Evolutionary conservation across 768 basidiomycete species (phyloP), one percentile per base, ranked within the genome.

Genomic region (Trametes gibbosa): DNA sequence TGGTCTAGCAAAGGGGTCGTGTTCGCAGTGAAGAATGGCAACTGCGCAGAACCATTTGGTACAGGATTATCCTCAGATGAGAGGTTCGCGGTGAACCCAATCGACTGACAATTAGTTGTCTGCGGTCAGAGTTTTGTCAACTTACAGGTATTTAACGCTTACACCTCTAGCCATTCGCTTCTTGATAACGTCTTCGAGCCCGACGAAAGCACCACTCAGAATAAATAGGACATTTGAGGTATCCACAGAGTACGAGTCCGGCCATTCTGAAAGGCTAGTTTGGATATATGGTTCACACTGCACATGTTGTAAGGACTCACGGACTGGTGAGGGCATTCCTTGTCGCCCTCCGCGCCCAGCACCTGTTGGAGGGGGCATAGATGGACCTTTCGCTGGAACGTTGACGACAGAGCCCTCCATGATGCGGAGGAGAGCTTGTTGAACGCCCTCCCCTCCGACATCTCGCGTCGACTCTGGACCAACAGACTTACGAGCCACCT

Each of bases 181-280:
- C 69, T 86, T 87, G 62, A 98, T 84, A 24, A 98, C 74, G 50
- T 78, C 83, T 42, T 97, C 95, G 49, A 98, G 74, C 0, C 95
- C 95, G 10, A 97, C 94, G 69, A 97, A 97, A 1, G 96, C 96
- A 1, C 96, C 96, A 50, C 93, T 95, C 12, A 96, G 71, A 60
- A 98, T 90, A 73, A 98, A 98, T n/a, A 98, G 76, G 24, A 98
- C 84, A 66, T 98, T 95, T 8, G 89, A 84, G 0, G 94, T 96
- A 71, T 95, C 90, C 37, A 95, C 86, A 52, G 85, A 83, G 65
- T 85, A 89, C 13, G 79, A 75, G 45, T 93, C 92, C 0, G 85
- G 79, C 67, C 82, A 77, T 62, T 79, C 81, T 89, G 75, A 24
- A 50, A 17, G 37, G 13, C 5, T 47, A 2, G 29, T 50, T 55